Conservation (phyloP, 2,329 filamentous ascomycete genomes). For the Ilyonectria mors-panacis region DNA sequence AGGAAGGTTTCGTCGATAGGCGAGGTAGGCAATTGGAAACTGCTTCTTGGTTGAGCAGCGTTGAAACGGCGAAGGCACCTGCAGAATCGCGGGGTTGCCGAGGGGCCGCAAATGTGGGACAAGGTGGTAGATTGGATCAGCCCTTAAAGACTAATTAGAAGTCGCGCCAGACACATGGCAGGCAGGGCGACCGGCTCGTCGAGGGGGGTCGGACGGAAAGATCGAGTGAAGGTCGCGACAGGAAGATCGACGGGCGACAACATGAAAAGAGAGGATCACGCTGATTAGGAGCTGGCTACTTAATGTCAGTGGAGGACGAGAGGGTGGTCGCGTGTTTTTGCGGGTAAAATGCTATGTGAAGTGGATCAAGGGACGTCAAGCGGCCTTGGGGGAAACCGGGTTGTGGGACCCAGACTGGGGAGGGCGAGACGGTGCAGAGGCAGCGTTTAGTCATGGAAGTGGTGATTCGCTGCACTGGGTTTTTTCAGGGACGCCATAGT, state of each 20-base stretch:
- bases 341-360: slow-evolving; percentile 45
- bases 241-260: slow-evolving; percentile 26
- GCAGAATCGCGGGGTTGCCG: slow-evolving; percentile 43
- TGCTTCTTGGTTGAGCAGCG: slow-evolving; percentile 34
- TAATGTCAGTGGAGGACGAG: slow-evolving; percentile 42
- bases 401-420: slow-evolving; percentile 47
- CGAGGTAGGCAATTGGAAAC: slow-evolving; percentile 29
- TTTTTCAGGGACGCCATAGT: slow-evolving; percentile 18
- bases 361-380: slow-evolving; percentile 46
- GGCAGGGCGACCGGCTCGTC: slow-evolving; percentile 25
- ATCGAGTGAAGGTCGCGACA: slow-evolving; percentile 25
- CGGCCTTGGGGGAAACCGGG: slow-evolving; percentile 44
- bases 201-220: slow-evolving; percentile 19
- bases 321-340: slow-evolving; percentile 48
- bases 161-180: slow-evolving; percentile 43
- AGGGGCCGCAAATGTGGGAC: slow-evolving; percentile 42
- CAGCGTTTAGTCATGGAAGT: slow-evolving; percentile 34
- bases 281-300: slow-evolving; percentile 41
- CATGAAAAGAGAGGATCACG: slow-evolving; percentile 29
- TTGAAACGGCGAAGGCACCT: slow-evolving; percentile 28
- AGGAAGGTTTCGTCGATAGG: slow-evolving; percentile 13
- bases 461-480: slow-evolving; percentile 33
- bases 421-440: slow-evolving; percentile 39
- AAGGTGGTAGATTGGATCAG: slow-evolving; percentile 38
- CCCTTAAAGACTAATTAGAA: slow-evolving; percentile 40